These are phyloP conservation scores for Cyamopsis tetragonoloba DNA, from an alignment of 306 rosid genomes.

Conservation along the genomic window DNA sequence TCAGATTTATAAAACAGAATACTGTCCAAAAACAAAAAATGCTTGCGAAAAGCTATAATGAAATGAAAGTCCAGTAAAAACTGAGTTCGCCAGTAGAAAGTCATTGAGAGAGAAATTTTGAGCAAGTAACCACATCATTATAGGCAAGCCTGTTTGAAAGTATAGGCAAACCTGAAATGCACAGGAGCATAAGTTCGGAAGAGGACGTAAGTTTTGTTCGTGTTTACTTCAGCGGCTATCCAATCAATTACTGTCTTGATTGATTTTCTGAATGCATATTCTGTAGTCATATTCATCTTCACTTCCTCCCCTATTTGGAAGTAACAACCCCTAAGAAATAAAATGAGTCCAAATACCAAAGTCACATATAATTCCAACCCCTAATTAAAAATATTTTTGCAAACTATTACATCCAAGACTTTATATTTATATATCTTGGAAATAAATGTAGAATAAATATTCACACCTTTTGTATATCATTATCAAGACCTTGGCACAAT, in stretches of 20 bases:
- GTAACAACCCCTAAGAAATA: conserved; percentile 69
- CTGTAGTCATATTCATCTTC: conserved; percentile 65
- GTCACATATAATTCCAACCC: background rate
- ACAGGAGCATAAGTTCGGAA: conserved; percentile 87
- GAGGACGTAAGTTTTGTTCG: conserved; percentile 63
- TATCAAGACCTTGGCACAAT: background rate
- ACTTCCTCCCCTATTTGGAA: conserved; percentile 71
- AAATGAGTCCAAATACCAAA: conserved; percentile 32
- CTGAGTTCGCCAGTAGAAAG: background rate
- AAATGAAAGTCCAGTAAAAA: background rate
- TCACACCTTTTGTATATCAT: background rate
- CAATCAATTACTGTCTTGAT: conserved; percentile 59
- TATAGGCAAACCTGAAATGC: conserved; percentile 74
- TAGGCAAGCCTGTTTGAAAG: conserved; percentile 3
- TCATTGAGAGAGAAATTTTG: background rate
- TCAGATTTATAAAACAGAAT: background rate
- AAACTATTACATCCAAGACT: background rate
- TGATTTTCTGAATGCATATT: conserved; percentile 64
- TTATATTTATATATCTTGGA: background rate
- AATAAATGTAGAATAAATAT: background rate
- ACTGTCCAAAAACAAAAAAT: background rate
- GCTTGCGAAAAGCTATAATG: background rate
- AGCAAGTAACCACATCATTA: conserved; percentile 13
- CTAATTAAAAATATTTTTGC: background rate
- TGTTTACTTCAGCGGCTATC: conserved; percentile 59